Evolutionary conservation across 78 protist species (phyloP).

Genomic region (Monocercomonoides exilis): DNA sequence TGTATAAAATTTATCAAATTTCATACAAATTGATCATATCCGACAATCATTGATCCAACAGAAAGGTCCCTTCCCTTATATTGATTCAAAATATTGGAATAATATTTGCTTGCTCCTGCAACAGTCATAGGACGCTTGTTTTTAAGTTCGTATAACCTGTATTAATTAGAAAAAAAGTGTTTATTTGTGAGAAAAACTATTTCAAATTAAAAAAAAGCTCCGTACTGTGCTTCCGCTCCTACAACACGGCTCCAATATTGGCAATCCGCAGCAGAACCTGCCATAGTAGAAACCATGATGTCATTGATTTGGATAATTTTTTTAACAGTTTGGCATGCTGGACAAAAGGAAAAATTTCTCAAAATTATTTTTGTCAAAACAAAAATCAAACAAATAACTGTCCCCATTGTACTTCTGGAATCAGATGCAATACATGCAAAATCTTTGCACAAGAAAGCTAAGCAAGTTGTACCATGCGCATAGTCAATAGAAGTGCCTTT

Average conservation of each 20-base stretch:
- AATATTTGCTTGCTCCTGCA: conserved; percentile 95
- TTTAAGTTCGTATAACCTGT: conserved; percentile 56
- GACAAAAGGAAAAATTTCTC: not conserved
- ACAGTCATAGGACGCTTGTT: conserved; percentile 90
- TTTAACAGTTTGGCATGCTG: conserved; percentile 85
- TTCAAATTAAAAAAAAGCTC: not conserved
- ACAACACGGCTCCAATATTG: conserved; percentile 87
- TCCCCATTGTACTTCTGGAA: conserved; percentile 91
- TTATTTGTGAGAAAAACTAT: too few relatives aligned
- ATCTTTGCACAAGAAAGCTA: conserved; percentile 78
- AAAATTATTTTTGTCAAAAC: not conserved
- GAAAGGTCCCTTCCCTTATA: conserved; percentile 89
- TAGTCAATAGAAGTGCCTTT: conserved; percentile 30
- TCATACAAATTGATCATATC: conserved; percentile 80
- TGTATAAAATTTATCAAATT: not conserved
- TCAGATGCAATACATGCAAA: conserved; percentile 94
- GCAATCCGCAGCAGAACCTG: conserved; percentile 99
- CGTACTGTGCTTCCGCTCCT: not conserved
- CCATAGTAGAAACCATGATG: conserved; percentile 98
- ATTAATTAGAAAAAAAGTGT: not conserved
- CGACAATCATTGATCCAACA: conserved; percentile 97
- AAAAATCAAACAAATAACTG: conserved; percentile 58
- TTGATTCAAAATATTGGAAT: conserved; percentile 80
- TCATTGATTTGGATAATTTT: conserved; percentile 96
- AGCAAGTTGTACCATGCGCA: conserved; percentile 97